Evolutionary conservation across 345 rosid genomes (phyloP).

Genomic region (Nephelium lappaceum): DNA sequence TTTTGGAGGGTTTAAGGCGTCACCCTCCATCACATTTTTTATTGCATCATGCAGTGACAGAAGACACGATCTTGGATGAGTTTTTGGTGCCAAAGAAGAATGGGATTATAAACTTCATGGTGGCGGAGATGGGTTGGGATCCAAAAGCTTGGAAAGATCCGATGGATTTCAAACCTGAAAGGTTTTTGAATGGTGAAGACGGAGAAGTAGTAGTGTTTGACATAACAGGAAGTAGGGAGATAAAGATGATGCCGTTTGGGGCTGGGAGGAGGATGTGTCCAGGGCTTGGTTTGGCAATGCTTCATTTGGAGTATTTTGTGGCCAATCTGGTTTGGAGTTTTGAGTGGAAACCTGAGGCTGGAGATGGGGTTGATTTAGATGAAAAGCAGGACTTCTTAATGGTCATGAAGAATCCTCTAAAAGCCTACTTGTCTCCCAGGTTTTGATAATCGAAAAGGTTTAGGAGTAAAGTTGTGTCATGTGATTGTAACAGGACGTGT

Average conservation of each 20-base stretch:
- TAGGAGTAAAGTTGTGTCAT: too few relatives aligned
- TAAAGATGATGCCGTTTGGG: too few relatives aligned
- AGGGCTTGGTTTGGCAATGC: slow-evolving; percentile 15
- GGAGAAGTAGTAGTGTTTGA: neutral
- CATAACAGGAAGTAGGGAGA: slow-evolving; percentile 2
- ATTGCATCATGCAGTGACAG: slow-evolving; percentile 5
- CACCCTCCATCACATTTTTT: slow-evolving; percentile 10
- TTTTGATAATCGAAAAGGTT: too few relatives aligned
- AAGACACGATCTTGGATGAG: neutral
- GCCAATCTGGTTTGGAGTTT: slow-evolving; percentile 9
- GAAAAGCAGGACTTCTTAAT: neutral
- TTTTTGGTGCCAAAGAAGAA: neutral
- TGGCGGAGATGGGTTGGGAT: neutral
- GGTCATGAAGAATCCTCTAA: slow-evolving; percentile 12
- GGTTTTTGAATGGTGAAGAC: neutral
- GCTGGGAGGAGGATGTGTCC: slow-evolving; percentile 23
- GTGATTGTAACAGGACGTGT: too few relatives aligned
- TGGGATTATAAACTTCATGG: neutral
- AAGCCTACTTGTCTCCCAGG: neutral
- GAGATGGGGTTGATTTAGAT: slow-evolving; percentile 9
- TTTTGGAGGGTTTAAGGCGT: slow-evolving; percentile 12
- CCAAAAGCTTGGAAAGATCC: slow-evolving; percentile 8
- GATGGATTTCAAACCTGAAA: slow-evolving; percentile 12
- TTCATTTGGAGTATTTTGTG: slow-evolving; percentile 12
- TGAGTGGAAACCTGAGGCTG: slow-evolving; percentile 18